Conservation (phyloP, 306 rosid genomes). For the Vachellia pachyceras region DNA sequence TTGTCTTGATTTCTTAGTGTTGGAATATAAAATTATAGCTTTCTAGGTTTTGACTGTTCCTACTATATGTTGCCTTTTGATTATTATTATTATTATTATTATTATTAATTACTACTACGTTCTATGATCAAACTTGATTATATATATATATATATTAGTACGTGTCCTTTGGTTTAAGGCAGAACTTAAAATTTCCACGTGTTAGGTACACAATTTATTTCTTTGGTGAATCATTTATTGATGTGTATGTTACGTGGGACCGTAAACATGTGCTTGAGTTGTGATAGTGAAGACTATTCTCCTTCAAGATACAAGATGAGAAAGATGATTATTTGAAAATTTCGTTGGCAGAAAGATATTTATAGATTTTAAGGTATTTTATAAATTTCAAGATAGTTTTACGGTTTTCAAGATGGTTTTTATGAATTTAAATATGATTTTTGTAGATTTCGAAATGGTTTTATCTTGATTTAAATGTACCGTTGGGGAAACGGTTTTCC, state of each 20-base stretch:
- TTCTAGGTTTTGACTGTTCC: background rate
- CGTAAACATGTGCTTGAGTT: background rate
- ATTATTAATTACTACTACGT: no score
- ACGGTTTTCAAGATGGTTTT: no score
- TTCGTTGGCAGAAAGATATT: no score
- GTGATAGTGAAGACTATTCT: background rate
- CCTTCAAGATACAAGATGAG: no score
- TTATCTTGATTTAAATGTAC: no score
- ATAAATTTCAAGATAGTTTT: no score
- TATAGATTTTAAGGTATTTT: no score
- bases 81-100: background rate
- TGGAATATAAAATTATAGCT: background rate
- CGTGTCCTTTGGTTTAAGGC: background rate
- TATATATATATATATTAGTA: no score
- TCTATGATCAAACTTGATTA: background rate
- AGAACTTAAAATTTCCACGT: background rate
- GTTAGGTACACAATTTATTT: background rate
- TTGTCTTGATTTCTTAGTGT: background rate
- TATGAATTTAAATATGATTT: no score
- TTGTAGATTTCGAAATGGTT: no score
- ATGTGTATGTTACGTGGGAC: background rate
- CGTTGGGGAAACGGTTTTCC: no score
- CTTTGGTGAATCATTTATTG: background rate
- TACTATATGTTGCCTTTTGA: background rate
- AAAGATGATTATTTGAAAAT: no score